Evolutionary conservation across 768 basidiomycete genomes (phyloP), one percentile per base, ranked within the genome.

Genomic region (Lyophyllum semitale): DNA sequence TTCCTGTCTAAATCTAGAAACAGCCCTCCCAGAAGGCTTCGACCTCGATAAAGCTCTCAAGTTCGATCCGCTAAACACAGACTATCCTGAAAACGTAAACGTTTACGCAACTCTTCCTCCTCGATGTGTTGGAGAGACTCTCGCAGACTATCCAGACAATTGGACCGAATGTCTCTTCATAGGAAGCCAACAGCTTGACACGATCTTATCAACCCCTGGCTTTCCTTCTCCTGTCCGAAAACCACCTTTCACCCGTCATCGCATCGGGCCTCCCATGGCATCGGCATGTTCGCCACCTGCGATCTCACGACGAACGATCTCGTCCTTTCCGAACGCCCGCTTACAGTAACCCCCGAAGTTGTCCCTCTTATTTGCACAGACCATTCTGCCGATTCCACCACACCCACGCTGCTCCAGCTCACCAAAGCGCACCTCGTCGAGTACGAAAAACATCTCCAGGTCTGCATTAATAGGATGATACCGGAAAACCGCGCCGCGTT

Each of bases 401-500:
- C 23, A 8, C 11, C 35, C 48, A 27, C 40, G 53, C 57, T 27
- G 11, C 15, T 8, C 2, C 30, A 38, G 48, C 20, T 11, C 13
- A 40, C 29, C 4, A 51, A 57, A 46, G 43, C n/a, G 4, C 22
- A 49, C 13, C 43, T 67, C 11, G 23, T 59, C 2, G 47, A 56
- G 26, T 44, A 47, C 25, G 60, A 58, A 23, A 58, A 59, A 43
- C 6, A 32, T 7, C 33, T 70, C 23, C 18, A 63, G 42, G 1
- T 59, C 6, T 49, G 55, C 22, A 29, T 67, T 22, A 48, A 63
- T 11, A 61, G 69, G 8, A 63, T 73, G 68, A 4, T 38, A 17
- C 58, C 58, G 8, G 62, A 67, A 8, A 43, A 58, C 27, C 55
- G 63, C 32, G 58, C 51, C n/a, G 61, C 61, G 11, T 72, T 63